Evolutionary conservation across 345 rosid species (phyloP).

Genomic region (Pugionium cornutum): DNA sequence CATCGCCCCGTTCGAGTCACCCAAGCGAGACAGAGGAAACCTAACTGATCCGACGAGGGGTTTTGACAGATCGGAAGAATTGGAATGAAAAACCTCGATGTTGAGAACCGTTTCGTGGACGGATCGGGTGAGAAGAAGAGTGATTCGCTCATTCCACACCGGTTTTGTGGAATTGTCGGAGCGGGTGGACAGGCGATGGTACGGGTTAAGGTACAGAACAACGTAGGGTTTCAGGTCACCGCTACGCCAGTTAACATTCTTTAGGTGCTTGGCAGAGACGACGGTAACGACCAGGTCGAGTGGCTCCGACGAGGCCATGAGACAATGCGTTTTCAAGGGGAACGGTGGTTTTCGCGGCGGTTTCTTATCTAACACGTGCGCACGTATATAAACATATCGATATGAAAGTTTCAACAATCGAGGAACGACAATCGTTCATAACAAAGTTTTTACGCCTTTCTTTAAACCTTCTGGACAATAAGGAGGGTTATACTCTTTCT

Average conservation of each 20-base stretch:
- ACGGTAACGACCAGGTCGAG: constrained; percentile 48
- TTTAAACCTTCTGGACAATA: background rate
- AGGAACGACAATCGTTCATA: background rate
- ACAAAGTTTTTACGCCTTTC: background rate
- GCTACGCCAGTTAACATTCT: constrained; percentile 70
- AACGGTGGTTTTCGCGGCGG: constrained; percentile 12
- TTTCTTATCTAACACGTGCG: too few relatives aligned
- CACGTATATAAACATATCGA: too few relatives aligned
- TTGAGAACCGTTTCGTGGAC: constrained; percentile 51
- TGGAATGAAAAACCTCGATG: constrained; percentile 55
- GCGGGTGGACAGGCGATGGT: constrained; percentile 50
- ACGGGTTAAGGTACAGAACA: constrained; percentile 52
- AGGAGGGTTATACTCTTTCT: constrained; percentile 10
- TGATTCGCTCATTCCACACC: constrained; percentile 59
- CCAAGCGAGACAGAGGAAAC: constrained; percentile 50
- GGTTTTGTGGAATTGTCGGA: constrained; percentile 49
- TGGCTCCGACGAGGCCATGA: constrained; percentile 47
- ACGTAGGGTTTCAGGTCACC: constrained; percentile 61
- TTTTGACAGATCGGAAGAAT: constrained; percentile 51
- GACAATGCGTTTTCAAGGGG: constrained; percentile 22
- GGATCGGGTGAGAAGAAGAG: constrained; percentile 49
- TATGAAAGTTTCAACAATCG: background rate
- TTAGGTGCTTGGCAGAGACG: constrained; percentile 60
- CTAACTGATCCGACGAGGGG: constrained; percentile 60
- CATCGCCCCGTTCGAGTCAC: constrained; percentile 45